A percentile compares a stretch with the other conserved stretches of the same genome.
phyloP scores from a whole-genome alignment of 306 rosid genomes.

The Dryas alaskensis region DNA sequence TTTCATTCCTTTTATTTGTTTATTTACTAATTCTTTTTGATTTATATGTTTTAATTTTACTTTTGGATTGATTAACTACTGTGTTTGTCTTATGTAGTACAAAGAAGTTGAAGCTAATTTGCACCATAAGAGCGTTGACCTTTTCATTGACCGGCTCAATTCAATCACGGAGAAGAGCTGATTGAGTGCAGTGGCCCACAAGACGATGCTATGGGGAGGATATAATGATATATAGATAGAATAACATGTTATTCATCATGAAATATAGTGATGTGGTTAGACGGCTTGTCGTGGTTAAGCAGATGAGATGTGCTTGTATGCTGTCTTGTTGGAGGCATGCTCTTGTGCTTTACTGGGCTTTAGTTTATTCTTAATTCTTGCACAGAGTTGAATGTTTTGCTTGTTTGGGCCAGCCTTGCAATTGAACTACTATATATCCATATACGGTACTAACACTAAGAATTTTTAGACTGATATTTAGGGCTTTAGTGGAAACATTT shows the following conservation, averaged over 20 bases:
- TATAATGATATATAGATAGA: not conserved
- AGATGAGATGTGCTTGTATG: conserved; percentile 6
- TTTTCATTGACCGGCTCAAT: conserved; percentile 18
- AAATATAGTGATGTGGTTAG: conserved; percentile 7
- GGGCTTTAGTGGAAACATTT: not conserved
- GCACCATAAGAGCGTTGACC: conserved; percentile 27
- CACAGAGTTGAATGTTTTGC: not conserved
- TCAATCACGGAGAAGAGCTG: not conserved
- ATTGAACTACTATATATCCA: not conserved
- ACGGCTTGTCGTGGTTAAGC: conserved; percentile 22
- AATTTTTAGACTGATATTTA: no score
- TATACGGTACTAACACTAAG: no score
- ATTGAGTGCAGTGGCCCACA: conserved; percentile 8
- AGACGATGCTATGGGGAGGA: not conserved
- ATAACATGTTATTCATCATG: not conserved
- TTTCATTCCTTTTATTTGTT: not conserved
- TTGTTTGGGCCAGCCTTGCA: not conserved
- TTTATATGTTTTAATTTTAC: not conserved
- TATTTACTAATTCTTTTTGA: not conserved
- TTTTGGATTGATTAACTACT: conserved; percentile 3
- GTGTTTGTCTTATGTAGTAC: not conserved
- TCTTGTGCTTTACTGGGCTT: conserved; percentile 13
- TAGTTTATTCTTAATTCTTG: not conserved
- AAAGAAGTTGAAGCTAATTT: not conserved
- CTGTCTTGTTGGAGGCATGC: conserved; percentile 12